phyloP scores from a whole-genome alignment of 2,329 filamentous ascomycete species.

The Penicillium sp. region DNA sequence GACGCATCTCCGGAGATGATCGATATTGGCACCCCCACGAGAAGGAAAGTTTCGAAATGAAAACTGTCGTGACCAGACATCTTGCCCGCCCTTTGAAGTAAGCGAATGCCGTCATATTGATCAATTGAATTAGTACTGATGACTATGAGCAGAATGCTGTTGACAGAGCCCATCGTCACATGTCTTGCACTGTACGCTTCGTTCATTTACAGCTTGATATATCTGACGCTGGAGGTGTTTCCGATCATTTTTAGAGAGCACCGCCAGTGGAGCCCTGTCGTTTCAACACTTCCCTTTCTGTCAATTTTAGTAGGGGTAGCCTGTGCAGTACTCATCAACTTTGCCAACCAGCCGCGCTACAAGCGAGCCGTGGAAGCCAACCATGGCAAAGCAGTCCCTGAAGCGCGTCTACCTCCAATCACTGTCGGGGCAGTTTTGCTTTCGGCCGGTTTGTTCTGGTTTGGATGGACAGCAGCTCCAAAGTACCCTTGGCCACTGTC shows the following conservation, averaged over 20 bases:
- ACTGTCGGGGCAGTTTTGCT: conserved; percentile 50
- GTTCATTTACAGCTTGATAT: conserved; percentile 54
- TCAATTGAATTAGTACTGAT: neutral
- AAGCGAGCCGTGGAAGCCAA: conserved; percentile 33
- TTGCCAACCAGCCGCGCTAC: conserved; percentile 48
- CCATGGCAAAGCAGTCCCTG: conserved; percentile 39
- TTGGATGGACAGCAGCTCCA: conserved; percentile 47
- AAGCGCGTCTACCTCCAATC: conserved; percentile 52
- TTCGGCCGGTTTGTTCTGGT: conserved; percentile 49
- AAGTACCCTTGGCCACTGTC: conserved; percentile 6
- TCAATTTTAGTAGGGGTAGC: conserved; percentile 51
- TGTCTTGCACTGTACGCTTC: conserved; percentile 51
- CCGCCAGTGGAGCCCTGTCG: conserved; percentile 43
- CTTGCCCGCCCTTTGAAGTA: conserved; percentile 42
- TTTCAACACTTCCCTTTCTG: conserved; percentile 50
- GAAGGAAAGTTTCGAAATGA: conserved; percentile 44
- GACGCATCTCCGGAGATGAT: conserved; percentile 43
- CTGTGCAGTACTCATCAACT: conserved; percentile 45
- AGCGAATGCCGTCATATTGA: conserved; percentile 4
- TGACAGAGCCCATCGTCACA: conserved; percentile 54
- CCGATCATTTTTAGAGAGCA: conserved; percentile 52
- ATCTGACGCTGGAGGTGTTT: conserved; percentile 53
- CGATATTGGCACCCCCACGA: conserved; percentile 53
- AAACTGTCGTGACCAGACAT: conserved; percentile 49
- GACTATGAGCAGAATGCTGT: conserved; percentile 42